A percentile compares a stretch with the other conserved stretches of the same genome.
Evolutionary conservation across 1,284 basidiomycete genomes (phyloP).

Genomic region (Moesziomyces parantarcticus): DNA sequence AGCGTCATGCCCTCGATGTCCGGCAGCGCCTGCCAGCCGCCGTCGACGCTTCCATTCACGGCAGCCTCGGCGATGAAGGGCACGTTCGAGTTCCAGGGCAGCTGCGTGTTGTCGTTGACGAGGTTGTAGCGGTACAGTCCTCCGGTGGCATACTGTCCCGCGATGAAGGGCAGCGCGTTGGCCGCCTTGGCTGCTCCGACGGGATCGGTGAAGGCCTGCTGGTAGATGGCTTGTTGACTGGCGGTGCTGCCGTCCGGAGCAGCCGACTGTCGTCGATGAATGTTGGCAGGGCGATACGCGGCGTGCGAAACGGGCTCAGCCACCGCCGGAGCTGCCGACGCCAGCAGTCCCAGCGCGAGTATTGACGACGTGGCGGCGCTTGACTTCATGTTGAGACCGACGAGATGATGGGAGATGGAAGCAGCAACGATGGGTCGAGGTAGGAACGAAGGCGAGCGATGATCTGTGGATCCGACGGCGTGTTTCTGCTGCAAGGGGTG

Average conservation of each 20-base stretch:
- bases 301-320: constrained; percentile 16
- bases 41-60: constrained; percentile 36
- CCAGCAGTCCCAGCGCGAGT: constrained; percentile 9
- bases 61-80: constrained; percentile 36
- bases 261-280: constrained; percentile 19
- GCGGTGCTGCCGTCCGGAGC: constrained; percentile 12
- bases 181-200: constrained; percentile 56
- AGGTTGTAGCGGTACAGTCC: constrained; percentile 28
- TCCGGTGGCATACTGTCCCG: constrained; percentile 36
- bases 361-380: background rate
- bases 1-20: constrained; percentile 50
- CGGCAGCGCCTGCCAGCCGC: constrained; percentile 70
- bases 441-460: too few relatives aligned
- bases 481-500: too few relatives aligned
- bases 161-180: constrained; percentile 41
- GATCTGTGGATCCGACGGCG: too few relatives aligned
- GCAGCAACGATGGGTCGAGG: too few relatives aligned
- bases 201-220: constrained; percentile 51
- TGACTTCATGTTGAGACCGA: too few relatives aligned
- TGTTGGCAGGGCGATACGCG: constrained; percentile 10
- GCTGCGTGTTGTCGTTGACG: constrained; percentile 39
- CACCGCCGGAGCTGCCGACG: background rate
- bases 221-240: constrained; percentile 28
- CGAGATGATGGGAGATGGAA: too few relatives aligned
- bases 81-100: constrained; percentile 54